These are phyloP conservation scores for Pichia nanzhaoensis DNA, from an alignment of 805 yeast species.

Conservation along the genomic window DNA sequence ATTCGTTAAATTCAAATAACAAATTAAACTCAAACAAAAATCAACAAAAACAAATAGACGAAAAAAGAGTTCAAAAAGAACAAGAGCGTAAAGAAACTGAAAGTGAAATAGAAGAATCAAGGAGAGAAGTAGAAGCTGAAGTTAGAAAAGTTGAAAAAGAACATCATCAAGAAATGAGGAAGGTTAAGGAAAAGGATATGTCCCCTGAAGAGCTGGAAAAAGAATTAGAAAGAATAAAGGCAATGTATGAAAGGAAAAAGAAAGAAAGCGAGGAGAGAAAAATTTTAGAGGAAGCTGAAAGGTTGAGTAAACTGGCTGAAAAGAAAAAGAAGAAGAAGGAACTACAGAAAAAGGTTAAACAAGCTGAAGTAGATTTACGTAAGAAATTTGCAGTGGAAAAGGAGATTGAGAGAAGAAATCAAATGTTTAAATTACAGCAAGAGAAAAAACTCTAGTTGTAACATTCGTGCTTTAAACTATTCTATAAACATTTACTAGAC, in stretches of 20 bases:
- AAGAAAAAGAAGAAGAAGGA: slow-evolving; percentile 21
- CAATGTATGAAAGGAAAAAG: slow-evolving; percentile 14
- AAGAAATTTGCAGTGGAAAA: slow-evolving; percentile 25
- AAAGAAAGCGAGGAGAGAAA: slow-evolving; percentile 15
- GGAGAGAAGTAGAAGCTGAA: slow-evolving; percentile 29
- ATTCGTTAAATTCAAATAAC: neutral
- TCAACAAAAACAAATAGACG: neutral
- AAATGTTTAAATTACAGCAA: slow-evolving; percentile 7
- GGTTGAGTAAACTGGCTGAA: slow-evolving; percentile 26
- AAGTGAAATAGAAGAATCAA: slow-evolving; percentile 16
- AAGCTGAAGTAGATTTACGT: slow-evolving; percentile 18
- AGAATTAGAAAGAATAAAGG: slow-evolving; percentile 25
- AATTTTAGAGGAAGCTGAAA: slow-evolving; percentile 24
- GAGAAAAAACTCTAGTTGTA: neutral
- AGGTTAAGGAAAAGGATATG: slow-evolving; percentile 16
- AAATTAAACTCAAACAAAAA: slow-evolving; percentile 21
- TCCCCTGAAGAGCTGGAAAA: neutral
- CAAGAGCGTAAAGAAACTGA: slow-evolving; percentile 1
- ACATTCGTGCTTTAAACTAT: too few species aligned
- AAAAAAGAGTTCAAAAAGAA: slow-evolving; percentile 13
- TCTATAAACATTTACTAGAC: too few species aligned
- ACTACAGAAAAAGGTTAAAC: slow-evolving; percentile 15
- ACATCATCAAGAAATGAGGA: slow-evolving; percentile 19
- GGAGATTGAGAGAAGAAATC: slow-evolving; percentile 25
- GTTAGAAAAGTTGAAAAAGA: slow-evolving; percentile 10